Evolutionary conservation across 1,284 basidiomycete species (phyloP), one percentile per base, ranked within the genome.

Genomic region (Cryptococcus sp.): DNA sequence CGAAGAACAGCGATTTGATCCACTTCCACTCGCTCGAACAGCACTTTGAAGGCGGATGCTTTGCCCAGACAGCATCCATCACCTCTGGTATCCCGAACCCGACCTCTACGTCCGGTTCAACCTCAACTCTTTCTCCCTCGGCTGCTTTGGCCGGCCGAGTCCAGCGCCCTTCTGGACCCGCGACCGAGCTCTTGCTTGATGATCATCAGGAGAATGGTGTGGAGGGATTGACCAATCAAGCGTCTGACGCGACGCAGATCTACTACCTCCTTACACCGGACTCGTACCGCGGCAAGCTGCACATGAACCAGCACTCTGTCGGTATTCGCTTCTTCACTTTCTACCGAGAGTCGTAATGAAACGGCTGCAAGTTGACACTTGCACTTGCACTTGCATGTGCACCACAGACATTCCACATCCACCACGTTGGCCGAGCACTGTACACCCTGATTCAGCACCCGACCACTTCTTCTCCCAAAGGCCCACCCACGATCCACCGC

Each of bases 371-470:
- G 31, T 8, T 35, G 5, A 35, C 13, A 8, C 31, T 35, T 35
- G 31, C 8, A 31, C 27, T 5, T 31, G 10, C 19, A 51, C 15
- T 20, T 45, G 42, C 23, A 53, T 45, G 11, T 53, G 8, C 50
- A 48, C 57, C 52, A 13, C 58, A 70, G 68, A 75, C 71, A 4
- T 78, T 75, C 57, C 73, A 76, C 63, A 44, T 72, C 11, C 74
- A 68, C 22, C 74, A 77, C 55, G 53, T 65, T 40, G 76, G 77
- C 8, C 65, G 76, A 17, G 62, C 75, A 0, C 60, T 66, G 2
- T 78, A 78, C 68, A 78, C 77, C 7, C 67, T 78, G 35, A 71
- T 77, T 55, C 60, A 63, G 55, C 75, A 66, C 2, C 59, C 57
- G 3, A 25, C 51, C n/a, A 6, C 51, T 19, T 23, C 59, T 38